Conservation (phyloP, 2,329 filamentous ascomycete genomes). For the Xylariales sp. region DNA sequence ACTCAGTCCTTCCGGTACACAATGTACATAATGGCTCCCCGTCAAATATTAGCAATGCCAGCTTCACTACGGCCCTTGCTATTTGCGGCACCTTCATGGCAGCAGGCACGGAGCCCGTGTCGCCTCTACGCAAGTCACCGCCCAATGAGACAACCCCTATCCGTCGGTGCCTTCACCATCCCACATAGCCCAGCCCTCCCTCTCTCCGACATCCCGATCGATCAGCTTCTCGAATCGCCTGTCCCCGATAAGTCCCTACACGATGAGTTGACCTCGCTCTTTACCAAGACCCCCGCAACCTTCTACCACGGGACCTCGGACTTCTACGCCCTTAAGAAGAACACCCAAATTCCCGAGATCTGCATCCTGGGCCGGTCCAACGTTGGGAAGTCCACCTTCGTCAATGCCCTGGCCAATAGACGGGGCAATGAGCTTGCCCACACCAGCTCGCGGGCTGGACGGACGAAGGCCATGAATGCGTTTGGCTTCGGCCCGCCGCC, state of each 20-base stretch:
- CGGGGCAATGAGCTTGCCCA: slow-evolving; percentile 41
- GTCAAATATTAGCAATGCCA: slow-evolving; percentile 24
- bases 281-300: slow-evolving; percentile 20
- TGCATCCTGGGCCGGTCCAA: slow-evolving; percentile 84
- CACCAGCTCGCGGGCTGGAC: slow-evolving; percentile 46
- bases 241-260: slow-evolving; percentile 18
- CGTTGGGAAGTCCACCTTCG: slow-evolving; percentile 82
- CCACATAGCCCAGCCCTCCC: slow-evolving; percentile 20
- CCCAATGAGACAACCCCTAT: slow-evolving; percentile 13
- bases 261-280: slow-evolving; percentile 19
- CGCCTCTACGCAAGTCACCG: slow-evolving; percentile 5
- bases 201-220: slow-evolving; percentile 22
- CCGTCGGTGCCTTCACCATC: slow-evolving; percentile 23
- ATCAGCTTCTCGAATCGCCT: slow-evolving; percentile 26
- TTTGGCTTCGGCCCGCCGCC: slow-evolving; percentile 46
- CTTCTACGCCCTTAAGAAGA: slow-evolving; percentile 45
- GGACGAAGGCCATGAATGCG: slow-evolving; percentile 51
- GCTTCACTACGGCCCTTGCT: slow-evolving; percentile 20
- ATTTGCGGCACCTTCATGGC: slow-evolving; percentile 10
- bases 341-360: slow-evolving; percentile 54
- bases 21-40: slow-evolving; percentile 14
- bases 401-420: slow-evolving; percentile 72
- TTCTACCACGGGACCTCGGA: slow-evolving; percentile 23
- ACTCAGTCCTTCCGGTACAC: not conserved
- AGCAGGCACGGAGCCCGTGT: not conserved